Conservation (phyloP, 2,329 filamentous ascomycete species). For the Fusarium papillatum region DNA sequence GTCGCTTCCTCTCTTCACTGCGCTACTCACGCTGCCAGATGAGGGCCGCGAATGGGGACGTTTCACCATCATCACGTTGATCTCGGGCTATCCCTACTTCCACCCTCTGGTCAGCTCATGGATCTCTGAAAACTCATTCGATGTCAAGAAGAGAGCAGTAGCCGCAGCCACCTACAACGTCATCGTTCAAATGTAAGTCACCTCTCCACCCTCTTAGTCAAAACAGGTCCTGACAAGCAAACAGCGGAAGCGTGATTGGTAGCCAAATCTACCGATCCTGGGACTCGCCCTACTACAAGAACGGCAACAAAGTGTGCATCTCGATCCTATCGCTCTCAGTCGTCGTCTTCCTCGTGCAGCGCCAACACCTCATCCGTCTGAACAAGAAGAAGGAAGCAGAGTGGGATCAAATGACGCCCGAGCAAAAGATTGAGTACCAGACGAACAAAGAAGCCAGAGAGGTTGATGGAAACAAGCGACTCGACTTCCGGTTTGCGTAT, state of each 20-base stretch:
- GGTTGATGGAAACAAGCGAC: slow-evolving; percentile 61
- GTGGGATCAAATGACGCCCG: slow-evolving; percentile 60
- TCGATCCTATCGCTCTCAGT: slow-evolving; percentile 63
- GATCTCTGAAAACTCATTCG: slow-evolving; percentile 63
- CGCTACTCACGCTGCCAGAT: slow-evolving; percentile 62
- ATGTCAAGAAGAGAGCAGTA: slow-evolving; percentile 63
- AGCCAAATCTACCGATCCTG: slow-evolving; percentile 64
- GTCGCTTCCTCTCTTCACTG: slow-evolving; percentile 64
- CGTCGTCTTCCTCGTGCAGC: slow-evolving; percentile 62
- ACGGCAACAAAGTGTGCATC: slow-evolving; percentile 69
- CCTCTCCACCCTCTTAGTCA: neutral
- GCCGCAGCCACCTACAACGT: slow-evolving; percentile 63
- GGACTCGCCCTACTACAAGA: slow-evolving; percentile 69
- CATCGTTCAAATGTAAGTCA: slow-evolving; percentile 56
- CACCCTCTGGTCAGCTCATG: slow-evolving; percentile 67
- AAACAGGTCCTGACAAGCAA: slow-evolving; percentile 5
- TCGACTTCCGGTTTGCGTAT: slow-evolving; percentile 66
- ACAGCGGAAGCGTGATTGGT: slow-evolving; percentile 55
- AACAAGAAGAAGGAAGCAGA: slow-evolving; percentile 62
- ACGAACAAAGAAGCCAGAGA: slow-evolving; percentile 58
- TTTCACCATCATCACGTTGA: slow-evolving; percentile 64
- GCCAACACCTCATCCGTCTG: slow-evolving; percentile 56
- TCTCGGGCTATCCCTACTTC: slow-evolving; percentile 70
- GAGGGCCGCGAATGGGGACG: slow-evolving; percentile 64
- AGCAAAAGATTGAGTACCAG: slow-evolving; percentile 61